Evolutionary conservation across 768 basidiomycete genomes (phyloP).

Genomic region (Tubosaeta brunneosetosa): DNA sequence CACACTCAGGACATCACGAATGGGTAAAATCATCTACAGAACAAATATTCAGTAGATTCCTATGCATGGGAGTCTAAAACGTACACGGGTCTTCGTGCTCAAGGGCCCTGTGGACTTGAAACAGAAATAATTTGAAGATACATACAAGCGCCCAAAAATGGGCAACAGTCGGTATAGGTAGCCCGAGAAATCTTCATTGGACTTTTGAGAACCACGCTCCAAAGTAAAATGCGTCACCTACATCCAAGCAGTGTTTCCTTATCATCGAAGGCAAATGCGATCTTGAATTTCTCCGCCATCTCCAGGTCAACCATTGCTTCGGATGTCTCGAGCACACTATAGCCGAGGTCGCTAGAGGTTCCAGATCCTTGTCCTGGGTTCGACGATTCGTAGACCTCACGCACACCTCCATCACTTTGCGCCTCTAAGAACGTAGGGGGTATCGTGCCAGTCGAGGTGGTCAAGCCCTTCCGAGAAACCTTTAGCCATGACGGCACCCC

Average conservation of each 20-base stretch:
- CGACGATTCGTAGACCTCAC: slow-evolving; percentile 48
- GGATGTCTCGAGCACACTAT: slow-evolving; percentile 78
- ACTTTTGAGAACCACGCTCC: slow-evolving; percentile 5
- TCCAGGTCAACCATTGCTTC: slow-evolving; percentile 59
- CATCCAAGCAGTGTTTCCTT: slow-evolving; percentile 85
- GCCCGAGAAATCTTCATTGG: slow-evolving; percentile 77
- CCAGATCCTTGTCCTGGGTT: slow-evolving; percentile 21
- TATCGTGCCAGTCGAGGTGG: slow-evolving; percentile 27
- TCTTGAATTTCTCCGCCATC: slow-evolving; percentile 69
- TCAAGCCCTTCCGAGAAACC: slow-evolving; percentile 37
- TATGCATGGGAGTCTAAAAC: slow-evolving; percentile 22
- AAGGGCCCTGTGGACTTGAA: slow-evolving; percentile 87
- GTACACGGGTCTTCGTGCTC: slow-evolving; percentile 74
- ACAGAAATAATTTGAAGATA: slow-evolving; percentile 91
- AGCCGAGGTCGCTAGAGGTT: slow-evolving; percentile 57
- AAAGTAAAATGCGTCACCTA: slow-evolving; percentile 40
- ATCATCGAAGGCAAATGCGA: slow-evolving; percentile 82
- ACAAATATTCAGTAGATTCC: slow-evolving; percentile 1
- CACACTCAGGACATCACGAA: slow-evolving; percentile 78
- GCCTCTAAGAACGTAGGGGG: slow-evolving; percentile 16
- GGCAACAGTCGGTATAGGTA: slow-evolving; percentile 90
- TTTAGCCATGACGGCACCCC: slow-evolving; percentile 73
- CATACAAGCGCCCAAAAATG: slow-evolving; percentile 79
- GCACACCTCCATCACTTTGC: slow-evolving; percentile 38
- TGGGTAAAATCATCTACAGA: slow-evolving; percentile 87